Conservation (phyloP, 2,329 filamentous ascomycete species). For the Fulvia fulva region DNA sequence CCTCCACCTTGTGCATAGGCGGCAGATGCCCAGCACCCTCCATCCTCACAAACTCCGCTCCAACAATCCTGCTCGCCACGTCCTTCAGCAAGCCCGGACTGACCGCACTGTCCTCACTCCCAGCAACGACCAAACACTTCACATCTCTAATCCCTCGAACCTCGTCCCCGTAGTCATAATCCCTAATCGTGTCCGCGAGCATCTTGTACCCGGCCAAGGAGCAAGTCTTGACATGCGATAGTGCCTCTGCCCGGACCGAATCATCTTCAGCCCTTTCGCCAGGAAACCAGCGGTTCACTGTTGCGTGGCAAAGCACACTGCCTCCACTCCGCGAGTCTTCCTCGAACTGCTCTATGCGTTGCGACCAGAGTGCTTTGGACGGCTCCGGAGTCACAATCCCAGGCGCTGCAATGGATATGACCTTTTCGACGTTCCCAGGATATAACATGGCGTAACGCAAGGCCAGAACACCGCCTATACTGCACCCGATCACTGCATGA, state of each 20-base stretch:
- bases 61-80: slow-evolving; percentile 19
- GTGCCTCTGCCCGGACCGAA: slow-evolving; percentile 14
- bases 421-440: slow-evolving; percentile 19
- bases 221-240: slow-evolving; percentile 24
- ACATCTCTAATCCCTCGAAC: slow-evolving; percentile 12
- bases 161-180: slow-evolving; percentile 26
- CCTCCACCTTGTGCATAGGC: slow-evolving; percentile 26
- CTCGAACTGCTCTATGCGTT: slow-evolving; percentile 25
- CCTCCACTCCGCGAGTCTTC: slow-evolving; percentile 13
- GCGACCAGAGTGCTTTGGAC: slow-evolving; percentile 22
- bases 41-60: slow-evolving; percentile 23
- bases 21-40: slow-evolving; percentile 28
- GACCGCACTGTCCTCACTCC: slow-evolving; percentile 24
- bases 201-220: slow-evolving; percentile 24
- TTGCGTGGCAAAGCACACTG: slow-evolving; percentile 19
- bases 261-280: slow-evolving; percentile 17
- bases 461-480: slow-evolving; percentile 28
- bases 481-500: slow-evolving; percentile 28
- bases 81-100: slow-evolving; percentile 19
- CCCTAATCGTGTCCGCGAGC: slow-evolving; percentile 26
- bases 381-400: slow-evolving; percentile 21
- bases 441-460: slow-evolving; percentile 29
- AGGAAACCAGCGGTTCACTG: slow-evolving; percentile 28
- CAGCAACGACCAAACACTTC: slow-evolving; percentile 23
- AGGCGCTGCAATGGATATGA: slow-evolving; percentile 26